phyloP scores from a whole-genome alignment of 1,284 basidiomycete genomes.

The Cutaneotrichosporon sp. region DNA sequence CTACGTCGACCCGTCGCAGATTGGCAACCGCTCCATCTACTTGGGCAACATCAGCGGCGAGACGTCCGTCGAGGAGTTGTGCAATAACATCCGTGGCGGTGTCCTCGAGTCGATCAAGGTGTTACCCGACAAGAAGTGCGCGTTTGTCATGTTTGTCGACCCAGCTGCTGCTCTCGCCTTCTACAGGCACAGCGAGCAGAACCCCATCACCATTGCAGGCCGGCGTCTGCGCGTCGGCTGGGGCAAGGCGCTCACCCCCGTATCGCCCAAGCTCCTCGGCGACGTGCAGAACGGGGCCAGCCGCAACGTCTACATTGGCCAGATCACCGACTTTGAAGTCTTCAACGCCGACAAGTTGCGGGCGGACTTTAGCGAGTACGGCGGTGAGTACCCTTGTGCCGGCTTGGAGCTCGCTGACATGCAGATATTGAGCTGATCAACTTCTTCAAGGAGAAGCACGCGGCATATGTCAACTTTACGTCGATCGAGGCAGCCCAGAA shows the following conservation, averaged over 20 bases:
- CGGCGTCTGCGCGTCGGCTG: conserved; percentile 88
- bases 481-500: conserved; percentile 92
- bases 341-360: conserved; percentile 80
- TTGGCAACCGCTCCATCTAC: conserved; percentile 76
- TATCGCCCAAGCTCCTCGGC: conserved; percentile 68
- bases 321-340: conserved; percentile 83
- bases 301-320: conserved; percentile 89
- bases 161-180: conserved; percentile 83
- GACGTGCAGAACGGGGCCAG: conserved; percentile 86
- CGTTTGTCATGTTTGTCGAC: conserved; percentile 86
- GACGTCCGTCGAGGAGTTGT: conserved; percentile 83
- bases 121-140: conserved; percentile 23
- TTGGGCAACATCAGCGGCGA: conserved; percentile 91
- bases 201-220: conserved; percentile 82
- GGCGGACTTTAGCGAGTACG: conserved; percentile 83
- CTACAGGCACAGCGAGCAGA: conserved; percentile 79
- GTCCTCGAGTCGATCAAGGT: conserved; percentile 38
- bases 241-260: conserved; percentile 84
- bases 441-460: conserved; percentile 92
- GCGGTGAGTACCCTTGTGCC: conserved; percentile 53
- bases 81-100: conserved; percentile 87
- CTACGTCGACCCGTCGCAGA: conserved; percentile 10
- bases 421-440: conserved; percentile 85
- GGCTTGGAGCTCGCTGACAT: conserved; percentile 5
- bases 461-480: conserved; percentile 90